Conservation (phyloP, 2,329 filamentous ascomycete genomes). For the Lojkania enalia region DNA sequence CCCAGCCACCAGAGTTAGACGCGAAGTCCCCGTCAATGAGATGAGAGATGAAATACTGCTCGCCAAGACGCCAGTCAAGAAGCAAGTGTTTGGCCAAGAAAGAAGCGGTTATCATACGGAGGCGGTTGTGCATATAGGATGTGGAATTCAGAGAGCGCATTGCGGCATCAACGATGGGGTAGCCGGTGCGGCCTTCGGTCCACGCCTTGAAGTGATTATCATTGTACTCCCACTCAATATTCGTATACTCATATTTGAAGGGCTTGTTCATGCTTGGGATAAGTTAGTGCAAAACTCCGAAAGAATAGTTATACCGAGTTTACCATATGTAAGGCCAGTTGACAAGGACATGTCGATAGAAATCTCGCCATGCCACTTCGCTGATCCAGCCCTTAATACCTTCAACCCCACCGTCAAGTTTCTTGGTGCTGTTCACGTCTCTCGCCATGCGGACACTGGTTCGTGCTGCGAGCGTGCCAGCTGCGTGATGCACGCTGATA, state of each 20-base stretch:
- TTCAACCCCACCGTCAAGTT: slow-evolving; percentile 56
- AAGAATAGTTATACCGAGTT: slow-evolving; percentile 20
- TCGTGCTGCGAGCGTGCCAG: slow-evolving; percentile 52
- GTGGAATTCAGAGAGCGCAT: slow-evolving; percentile 56
- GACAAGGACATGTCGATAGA: slow-evolving; percentile 67
- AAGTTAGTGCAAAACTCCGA: slow-evolving; percentile 14
- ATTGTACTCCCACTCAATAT: slow-evolving; percentile 73
- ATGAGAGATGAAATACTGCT: slow-evolving; percentile 56
- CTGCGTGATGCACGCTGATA: slow-evolving; percentile 50
- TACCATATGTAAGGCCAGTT: slow-evolving; percentile 83
- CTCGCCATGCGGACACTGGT: slow-evolving; percentile 58
- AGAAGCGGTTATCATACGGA: slow-evolving; percentile 56
- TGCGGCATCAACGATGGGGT: slow-evolving; percentile 55
- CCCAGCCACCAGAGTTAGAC: slow-evolving; percentile 66
- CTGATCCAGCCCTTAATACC: slow-evolving; percentile 53
- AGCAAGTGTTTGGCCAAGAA: slow-evolving; percentile 56
- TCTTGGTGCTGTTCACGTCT: slow-evolving; percentile 48
- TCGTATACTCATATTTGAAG: slow-evolving; percentile 82
- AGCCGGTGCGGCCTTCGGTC: slow-evolving; percentile 52
- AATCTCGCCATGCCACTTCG: slow-evolving; percentile 57
- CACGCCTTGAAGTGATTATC: slow-evolving; percentile 67
- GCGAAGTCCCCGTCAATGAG: slow-evolving; percentile 54
- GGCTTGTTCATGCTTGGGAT: slow-evolving; percentile 67
- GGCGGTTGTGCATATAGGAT: slow-evolving; percentile 57
- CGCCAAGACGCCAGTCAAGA: slow-evolving; percentile 55